Evolutionary conservation across 495 filamentous ascomycete species (phyloP), one percentile per base, ranked within the genome.

Genomic region (Hypoxylon cercidicola): DNA sequence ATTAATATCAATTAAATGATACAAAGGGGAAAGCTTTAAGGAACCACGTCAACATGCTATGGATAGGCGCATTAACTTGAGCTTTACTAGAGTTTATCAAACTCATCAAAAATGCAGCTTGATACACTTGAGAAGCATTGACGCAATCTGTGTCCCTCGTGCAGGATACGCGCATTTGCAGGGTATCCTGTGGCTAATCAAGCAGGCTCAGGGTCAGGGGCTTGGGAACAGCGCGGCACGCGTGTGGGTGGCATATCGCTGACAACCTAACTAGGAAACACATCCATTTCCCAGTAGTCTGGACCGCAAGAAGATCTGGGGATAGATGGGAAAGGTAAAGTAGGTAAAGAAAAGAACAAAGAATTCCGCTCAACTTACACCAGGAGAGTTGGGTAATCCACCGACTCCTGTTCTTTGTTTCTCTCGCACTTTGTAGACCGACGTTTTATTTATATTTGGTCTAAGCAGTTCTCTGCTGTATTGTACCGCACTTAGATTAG

Each of bases 151-250:
- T 56, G 45, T 63, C 21, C 39, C 40, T 56, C 65, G 55, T 68
- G 55, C 60, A 60, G 60, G 45, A 53, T 50, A 64, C 21, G 32
- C 60, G 60, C 60, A 68, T 63, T 56, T 60, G 51, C 65, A 68
- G 50, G 60, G 65, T 60, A 64, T 55, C 50, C 50, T 43, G 65
- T 68, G 55, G 65, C 50, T 39, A 37, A 60, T 37, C 34, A 32
- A 43, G 5, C 23, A 37, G 19, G 43, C 41, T 63, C 65, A 60
- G 40, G 64, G 64, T 54, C 54, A 62, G 54, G 65, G 65, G 60
- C 43, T 21, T 46, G 18, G 55, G 49, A 47, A 49, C 43, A 16
- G 28, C 58, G 48, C 59, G 56, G 54, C 45, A 39, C 19, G 55
- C 59, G 23, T 60, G 54, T 48, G 30, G 54, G 59, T 37, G 64